phyloP scores from a whole-genome alignment of 306 rosid species.

The Castanea sativa region DNA sequence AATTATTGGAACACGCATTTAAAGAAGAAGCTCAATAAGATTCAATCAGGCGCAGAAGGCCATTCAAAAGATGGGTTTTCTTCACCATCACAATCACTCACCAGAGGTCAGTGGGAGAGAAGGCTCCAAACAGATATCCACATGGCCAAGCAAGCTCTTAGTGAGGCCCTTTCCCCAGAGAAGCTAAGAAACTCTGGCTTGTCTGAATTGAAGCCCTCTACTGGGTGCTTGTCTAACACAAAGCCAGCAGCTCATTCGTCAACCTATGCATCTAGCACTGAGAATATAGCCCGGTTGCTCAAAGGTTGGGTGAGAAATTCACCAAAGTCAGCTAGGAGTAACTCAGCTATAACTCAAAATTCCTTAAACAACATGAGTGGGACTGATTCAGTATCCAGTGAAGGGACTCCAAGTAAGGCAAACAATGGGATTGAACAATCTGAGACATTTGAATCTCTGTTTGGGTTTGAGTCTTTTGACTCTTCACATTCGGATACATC shows the following conservation, averaged over 20 bases:
- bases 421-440: conserved; percentile 27
- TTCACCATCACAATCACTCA: conserved; percentile 40
- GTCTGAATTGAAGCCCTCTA: conserved; percentile 27
- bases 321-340: conserved; percentile 21
- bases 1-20: conserved; percentile 95
- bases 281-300: conserved; percentile 48
- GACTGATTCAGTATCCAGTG: conserved; percentile 55
- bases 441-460: conserved; percentile 45
- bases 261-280: conserved; percentile 53
- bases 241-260: conserved; percentile 1
- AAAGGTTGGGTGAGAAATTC: conserved; percentile 48
- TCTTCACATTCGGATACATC: conserved; percentile 65
- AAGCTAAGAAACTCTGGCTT: conserved; percentile 14
- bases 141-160: conserved; percentile 77
- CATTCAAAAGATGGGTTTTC: conserved; percentile 31
- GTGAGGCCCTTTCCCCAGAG: conserved; percentile 71
- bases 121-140: conserved; percentile 87
- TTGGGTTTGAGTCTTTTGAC: conserved; percentile 58
- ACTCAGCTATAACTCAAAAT: conserved; percentile 27
- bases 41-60: conserved; percentile 31
- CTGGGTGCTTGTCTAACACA: background rate
- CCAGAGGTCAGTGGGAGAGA: conserved; percentile 96
- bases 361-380: conserved; percentile 29
- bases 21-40: conserved; percentile 73
- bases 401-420: conserved; percentile 31